Evolutionary conservation across 2,329 filamentous ascomycete genomes (phyloP), one percentile per base, ranked within the genome.

Genomic region (Aspergillus pseudoglaucus): DNA sequence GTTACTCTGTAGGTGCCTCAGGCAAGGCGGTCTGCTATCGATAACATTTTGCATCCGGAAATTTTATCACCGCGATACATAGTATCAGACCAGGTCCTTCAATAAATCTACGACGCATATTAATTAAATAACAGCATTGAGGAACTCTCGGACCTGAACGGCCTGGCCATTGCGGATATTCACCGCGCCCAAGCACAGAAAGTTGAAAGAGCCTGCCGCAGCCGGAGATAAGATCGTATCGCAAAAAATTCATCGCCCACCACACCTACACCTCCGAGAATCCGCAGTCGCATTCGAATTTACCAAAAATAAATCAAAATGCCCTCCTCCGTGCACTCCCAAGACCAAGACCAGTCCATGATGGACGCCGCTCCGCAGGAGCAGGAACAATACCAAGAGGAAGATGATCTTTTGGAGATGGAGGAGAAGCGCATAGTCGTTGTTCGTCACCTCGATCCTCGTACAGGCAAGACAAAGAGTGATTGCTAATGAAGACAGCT

Each of bases 371-470:
- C 60, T 20, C 51, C 56, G 25, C 53, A 61, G 9, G 53, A 62
- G 17, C 54, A 73, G 37, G 70, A 76, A 15, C 69, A 73, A 8
- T 67, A 74, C 44, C 74, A 77, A 47, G 73, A 77, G 44, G 66
- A 70, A 47, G 73, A 77, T 42, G 66, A 70, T 10, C 47, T 53
- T 5, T 40, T 63, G 27, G 60, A 63, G 39, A 47, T 66, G 37
- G 65, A 66, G 8, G 65, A 70, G 44, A 81, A 82, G 67, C 73
- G 81, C 56, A 81, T 87, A 41, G 75, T 77, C 54, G 80, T 87
- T 63, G 83, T 87, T 59, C 73, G 62, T n/a, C n/a, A n/a, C n/a
- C n/a, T n/a, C n/a, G n/a, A n/a, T n/a, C n/a, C n/a, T n/a, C n/a
- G n/a, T n/a, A n/a, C n/a, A n/a, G n/a, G n/a, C n/a, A n/a, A n/a